A percentile compares a stretch with the other conserved stretches of the same genome.
Evolutionary conservation across 805 yeast species (phyloP).

Genomic region (Metschnikowia lunata): DNA sequence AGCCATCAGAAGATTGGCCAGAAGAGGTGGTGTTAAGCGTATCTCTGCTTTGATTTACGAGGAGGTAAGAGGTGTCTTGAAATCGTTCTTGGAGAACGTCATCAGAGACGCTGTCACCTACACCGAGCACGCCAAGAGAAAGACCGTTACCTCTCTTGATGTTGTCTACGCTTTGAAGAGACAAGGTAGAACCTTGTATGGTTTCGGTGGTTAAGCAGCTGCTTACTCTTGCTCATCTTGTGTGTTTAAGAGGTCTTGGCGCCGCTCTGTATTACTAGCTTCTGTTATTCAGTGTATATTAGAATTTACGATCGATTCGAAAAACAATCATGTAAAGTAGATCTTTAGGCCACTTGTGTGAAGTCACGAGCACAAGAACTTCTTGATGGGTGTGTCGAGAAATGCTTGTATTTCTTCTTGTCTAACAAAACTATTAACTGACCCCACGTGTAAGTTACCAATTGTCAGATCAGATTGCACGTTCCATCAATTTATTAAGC

Average conservation of each 20-base stretch:
- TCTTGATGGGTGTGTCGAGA: no score
- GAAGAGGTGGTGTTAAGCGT: conserved; percentile 99
- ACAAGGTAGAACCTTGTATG: conserved; percentile 99
- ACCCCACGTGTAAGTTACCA: no score
- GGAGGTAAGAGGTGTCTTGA: conserved; percentile 96
- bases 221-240: not conserved
- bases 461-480: no score
- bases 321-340: not conserved
- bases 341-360: not conserved
- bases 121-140: conserved; percentile 99
- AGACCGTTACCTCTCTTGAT: conserved; percentile 98
- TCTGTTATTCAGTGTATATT: conserved; percentile 20
- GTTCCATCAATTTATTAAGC: no score
- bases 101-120: conserved; percentile 99
- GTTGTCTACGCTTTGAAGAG: conserved; percentile 99
- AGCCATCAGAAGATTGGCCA: conserved; percentile 99
- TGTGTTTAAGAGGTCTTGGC: not conserved
- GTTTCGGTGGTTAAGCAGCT: conserved; percentile 87
- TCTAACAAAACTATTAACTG: no score
- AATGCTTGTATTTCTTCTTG: no score
- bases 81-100: conserved; percentile 93
- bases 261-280: conserved; percentile 20
- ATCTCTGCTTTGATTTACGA: conserved; percentile 97
- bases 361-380: no score
- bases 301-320: conserved; percentile 20